These are phyloP conservation scores for Phtheirospermum japonicum DNA, from an alignment of 257 asterid genomes.

Conservation along the genomic window DNA sequence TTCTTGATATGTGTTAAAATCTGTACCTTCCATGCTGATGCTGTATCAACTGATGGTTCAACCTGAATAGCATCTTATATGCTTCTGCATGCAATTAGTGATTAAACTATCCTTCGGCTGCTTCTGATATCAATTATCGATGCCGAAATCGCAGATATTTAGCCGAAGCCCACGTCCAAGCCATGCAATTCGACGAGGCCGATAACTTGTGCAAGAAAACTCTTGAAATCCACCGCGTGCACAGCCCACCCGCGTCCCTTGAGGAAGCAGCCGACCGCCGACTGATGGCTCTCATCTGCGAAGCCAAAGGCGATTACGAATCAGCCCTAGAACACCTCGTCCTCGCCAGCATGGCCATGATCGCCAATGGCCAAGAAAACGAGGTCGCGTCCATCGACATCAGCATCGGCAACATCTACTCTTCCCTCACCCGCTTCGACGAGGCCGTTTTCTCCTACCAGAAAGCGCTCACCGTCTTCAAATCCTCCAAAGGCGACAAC, in stretches of 20 bases:
- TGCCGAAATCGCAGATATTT: constrained; percentile 56
- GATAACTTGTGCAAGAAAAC: constrained; percentile 80
- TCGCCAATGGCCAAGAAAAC: constrained; percentile 87
- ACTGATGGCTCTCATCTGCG: constrained; percentile 94
- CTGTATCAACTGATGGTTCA: too few species aligned
- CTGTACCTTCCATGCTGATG: too few species aligned
- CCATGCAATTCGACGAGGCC: constrained; percentile 96
- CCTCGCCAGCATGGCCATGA: constrained; percentile 98
- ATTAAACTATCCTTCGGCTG: constrained; percentile 1
- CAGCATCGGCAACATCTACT: constrained; percentile 89
- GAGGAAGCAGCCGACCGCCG: constrained; percentile 99
- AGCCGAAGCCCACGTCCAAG: constrained; percentile 98
- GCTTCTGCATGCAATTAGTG: too few species aligned
- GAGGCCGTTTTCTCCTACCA: constrained; percentile 98
- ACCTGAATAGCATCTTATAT: too few species aligned
- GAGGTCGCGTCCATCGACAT: constrained; percentile 96
- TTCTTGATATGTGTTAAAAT: too few species aligned
- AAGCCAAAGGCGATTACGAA: constrained; percentile 92
- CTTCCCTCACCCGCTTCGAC: constrained; percentile 89
- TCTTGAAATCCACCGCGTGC: constrained; percentile 94
- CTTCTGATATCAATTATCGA: constrained; percentile 14
- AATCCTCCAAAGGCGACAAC: constrained; percentile 93
- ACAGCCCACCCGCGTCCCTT: constrained; percentile 98
- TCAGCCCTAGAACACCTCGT: constrained; percentile 97
- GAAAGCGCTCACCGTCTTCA: constrained; percentile 95